Percentiles rank a stretch among this genome's conserved stretches.
Conservation (phyloP, 2,329 filamentous ascomycete species). For the Phyllachora maydis region DNA sequence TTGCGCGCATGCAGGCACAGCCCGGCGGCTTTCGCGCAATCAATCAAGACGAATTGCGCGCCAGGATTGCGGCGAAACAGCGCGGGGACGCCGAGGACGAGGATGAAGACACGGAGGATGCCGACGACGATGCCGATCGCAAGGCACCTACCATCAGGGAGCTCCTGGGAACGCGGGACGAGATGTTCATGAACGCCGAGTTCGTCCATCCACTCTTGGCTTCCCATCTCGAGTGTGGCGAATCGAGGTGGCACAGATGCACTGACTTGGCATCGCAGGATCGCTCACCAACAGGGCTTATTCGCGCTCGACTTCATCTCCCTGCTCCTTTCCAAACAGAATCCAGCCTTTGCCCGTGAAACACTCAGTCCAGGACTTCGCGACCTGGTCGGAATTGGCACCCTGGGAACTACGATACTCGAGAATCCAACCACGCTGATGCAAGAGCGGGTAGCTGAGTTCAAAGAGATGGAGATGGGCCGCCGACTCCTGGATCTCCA, state of each 20-base stretch:
- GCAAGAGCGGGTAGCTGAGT: constrained; percentile 30
- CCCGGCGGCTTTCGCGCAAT: constrained; percentile 68
- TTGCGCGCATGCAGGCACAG: constrained; percentile 58
- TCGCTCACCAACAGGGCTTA: constrained; percentile 36
- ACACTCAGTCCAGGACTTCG: constrained; percentile 55
- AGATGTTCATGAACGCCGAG: constrained; percentile 38
- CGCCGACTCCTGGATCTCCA: constrained; percentile 66
- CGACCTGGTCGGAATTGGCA: constrained; percentile 51
- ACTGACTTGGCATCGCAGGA: constrained; percentile 18
- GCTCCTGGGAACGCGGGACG: constrained; percentile 27
- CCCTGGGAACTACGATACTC: constrained; percentile 47
- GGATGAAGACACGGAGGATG: constrained; percentile 11
- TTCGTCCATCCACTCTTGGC: constrained; percentile 12
- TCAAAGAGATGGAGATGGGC: constrained; percentile 38
- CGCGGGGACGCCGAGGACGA: no score
- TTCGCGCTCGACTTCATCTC: constrained; percentile 68
- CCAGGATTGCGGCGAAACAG: no score
- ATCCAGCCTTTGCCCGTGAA: constrained; percentile 44
- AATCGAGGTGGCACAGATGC: neutral
- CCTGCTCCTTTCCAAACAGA: constrained; percentile 62
- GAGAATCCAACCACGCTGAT: constrained; percentile 39
- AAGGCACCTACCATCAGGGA: constrained; percentile 15
- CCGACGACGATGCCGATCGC: constrained; percentile 23
- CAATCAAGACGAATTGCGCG: constrained; percentile 49
- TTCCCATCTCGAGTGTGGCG: no score